These are phyloP conservation scores for Colletotrichum lindemuthianum DNA, from an alignment of 2,329 filamentous ascomycete species.

Conservation along the genomic window DNA sequence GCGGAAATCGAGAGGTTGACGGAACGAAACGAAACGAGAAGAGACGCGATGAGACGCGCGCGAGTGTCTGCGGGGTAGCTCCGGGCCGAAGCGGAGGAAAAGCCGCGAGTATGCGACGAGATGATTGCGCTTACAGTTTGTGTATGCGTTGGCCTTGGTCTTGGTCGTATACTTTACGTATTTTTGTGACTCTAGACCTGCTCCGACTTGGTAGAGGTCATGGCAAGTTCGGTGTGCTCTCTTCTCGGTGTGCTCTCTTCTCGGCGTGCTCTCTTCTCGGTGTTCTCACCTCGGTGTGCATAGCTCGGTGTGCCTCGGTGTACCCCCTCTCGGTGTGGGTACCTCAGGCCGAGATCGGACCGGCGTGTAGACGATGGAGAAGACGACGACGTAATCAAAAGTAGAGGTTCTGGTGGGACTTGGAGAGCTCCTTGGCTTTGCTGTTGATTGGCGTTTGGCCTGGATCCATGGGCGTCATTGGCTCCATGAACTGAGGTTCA, in stretches of 20 bases:
- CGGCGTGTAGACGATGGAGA: too few relatives aligned
- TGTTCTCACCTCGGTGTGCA: too few relatives aligned
- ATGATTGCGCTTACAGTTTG: not conserved
- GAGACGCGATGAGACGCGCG: too few relatives aligned
- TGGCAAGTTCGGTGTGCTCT: too few relatives aligned
- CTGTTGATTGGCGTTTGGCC: not conserved
- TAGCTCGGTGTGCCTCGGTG: too few relatives aligned
- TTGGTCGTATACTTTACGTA: not conserved
- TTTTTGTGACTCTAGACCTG: too few relatives aligned
- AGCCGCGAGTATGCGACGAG: slow-evolving; percentile 26
- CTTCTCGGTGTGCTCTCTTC: too few relatives aligned
- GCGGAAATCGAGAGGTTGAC: slow-evolving; percentile 1
- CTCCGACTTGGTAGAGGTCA: too few relatives aligned
- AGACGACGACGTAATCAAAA: slow-evolving; percentile 3
- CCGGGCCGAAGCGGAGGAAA: slow-evolving; percentile 29
- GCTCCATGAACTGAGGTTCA: slow-evolving; percentile 17
- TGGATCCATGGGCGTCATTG: slow-evolving; percentile 14
- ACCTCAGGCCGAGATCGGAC: too few relatives aligned
- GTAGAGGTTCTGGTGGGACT: slow-evolving; percentile 31
- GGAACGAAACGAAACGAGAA: too few relatives aligned
- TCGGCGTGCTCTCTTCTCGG: too few relatives aligned
- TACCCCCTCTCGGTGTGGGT: too few relatives aligned
- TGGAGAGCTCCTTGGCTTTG: slow-evolving; percentile 27
- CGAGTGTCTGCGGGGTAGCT: slow-evolving; percentile 23
- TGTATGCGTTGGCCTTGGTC: not conserved